These are phyloP conservation scores for Trichoderma endophyticum DNA, from an alignment of 2,329 filamentous ascomycete species.

Conservation along the genomic window DNA sequence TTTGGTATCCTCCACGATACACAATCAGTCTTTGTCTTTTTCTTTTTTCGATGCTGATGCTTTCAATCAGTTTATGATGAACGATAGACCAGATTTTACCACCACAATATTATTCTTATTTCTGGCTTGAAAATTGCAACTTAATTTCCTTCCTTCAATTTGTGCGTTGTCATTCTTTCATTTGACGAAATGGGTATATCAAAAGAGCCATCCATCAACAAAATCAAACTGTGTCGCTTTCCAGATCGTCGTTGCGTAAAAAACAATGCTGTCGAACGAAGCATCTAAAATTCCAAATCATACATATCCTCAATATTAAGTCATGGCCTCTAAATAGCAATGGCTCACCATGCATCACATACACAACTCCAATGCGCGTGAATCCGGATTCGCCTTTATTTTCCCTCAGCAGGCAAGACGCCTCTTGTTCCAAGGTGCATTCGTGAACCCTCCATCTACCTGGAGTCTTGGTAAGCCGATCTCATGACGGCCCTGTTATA, in stretches of 20 bases:
- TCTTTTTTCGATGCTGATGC: conserved; percentile 2
- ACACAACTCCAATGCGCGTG: background rate
- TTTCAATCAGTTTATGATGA: conserved; percentile 11
- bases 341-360: background rate
- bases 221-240: background rate
- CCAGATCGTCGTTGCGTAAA: background rate
- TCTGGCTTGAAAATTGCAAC: conserved; percentile 16
- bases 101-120: background rate
- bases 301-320: background rate
- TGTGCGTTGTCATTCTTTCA: background rate
- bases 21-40: conserved; percentile 16
- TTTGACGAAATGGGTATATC: background rate
- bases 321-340: background rate
- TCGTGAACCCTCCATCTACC: conserved; percentile 18
- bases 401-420: background rate
- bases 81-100: conserved; percentile 10
- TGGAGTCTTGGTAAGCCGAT: conserved; percentile 32
- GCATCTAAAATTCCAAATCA: background rate
- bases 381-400: background rate
- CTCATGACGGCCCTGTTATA: conserved; percentile 38
- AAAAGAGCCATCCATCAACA: background rate
- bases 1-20: conserved; percentile 44
- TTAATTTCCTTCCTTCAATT: background rate
- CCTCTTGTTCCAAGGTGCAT: background rate
- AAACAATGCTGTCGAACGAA: background rate